Conservation (phyloP, 208 protist species). For the Leishmania gerbilli region DNA sequence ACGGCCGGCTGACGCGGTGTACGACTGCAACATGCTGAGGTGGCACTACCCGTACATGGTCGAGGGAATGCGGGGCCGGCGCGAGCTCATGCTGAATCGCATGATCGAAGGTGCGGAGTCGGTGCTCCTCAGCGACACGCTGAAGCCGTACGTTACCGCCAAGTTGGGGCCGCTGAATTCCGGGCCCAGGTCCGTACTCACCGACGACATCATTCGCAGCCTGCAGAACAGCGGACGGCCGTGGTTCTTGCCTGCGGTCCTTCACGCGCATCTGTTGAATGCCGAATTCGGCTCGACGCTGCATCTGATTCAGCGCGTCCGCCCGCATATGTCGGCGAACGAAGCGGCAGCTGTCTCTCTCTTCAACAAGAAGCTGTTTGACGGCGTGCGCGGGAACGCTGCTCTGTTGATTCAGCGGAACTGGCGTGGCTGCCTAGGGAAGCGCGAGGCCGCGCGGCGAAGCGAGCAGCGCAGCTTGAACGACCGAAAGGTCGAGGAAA, state of each 20-base stretch:
- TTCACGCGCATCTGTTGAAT: conserved; percentile 83
- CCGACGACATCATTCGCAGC: conserved; percentile 64
- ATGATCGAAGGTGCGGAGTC: conserved; percentile 82
- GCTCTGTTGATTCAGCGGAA: conserved; percentile 83
- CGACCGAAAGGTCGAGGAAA: conserved; percentile 81
- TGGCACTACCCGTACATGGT: conserved; percentile 87
- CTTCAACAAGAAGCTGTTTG: conserved; percentile 67
- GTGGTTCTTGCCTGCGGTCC: conserved; percentile 69
- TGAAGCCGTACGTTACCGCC: conserved; percentile 70
- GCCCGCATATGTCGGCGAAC: conserved; percentile 51
- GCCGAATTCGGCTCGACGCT: conserved; percentile 76
- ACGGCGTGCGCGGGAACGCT: conserved; percentile 65
- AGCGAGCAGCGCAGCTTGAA: conserved; percentile 45
- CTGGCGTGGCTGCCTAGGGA: conserved; percentile 65
- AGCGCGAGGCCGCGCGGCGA: conserved; percentile 33
- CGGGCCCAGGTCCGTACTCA: conserved; percentile 33
- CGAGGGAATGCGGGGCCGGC: conserved; percentile 59
- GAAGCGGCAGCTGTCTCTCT: conserved; percentile 75
- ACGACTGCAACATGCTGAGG: conserved; percentile 84
- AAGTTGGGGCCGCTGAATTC: conserved; percentile 70
- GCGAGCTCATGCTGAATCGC: conserved; percentile 77
- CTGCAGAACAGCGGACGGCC: conserved; percentile 73
- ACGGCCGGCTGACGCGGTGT: conserved; percentile 70
- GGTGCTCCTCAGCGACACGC: conserved; percentile 69
- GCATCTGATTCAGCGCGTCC: conserved; percentile 77